Evolutionary conservation across 2,329 filamentous ascomycete genomes (phyloP).

Genomic region (Venturia oleaginea): DNA sequence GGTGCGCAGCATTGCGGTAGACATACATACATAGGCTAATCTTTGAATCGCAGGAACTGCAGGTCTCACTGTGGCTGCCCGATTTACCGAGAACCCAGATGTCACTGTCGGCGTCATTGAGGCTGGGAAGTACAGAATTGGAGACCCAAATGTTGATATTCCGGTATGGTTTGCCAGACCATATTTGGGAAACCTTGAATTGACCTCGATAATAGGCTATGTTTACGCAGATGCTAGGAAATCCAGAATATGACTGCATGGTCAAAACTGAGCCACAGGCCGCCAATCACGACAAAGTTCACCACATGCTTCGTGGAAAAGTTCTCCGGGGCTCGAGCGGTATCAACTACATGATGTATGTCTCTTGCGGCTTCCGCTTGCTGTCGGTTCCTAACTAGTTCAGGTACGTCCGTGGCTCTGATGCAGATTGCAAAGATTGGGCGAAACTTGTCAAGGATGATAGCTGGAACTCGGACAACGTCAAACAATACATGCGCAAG

Average conservation of each 20-base stretch:
- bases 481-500: slow-evolving; percentile 37
- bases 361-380: neutral
- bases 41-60: slow-evolving; percentile 31
- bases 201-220: neutral
- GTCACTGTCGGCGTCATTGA: slow-evolving; percentile 11
- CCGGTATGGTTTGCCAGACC: neutral
- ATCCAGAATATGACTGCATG: slow-evolving; percentile 10
- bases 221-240: slow-evolving; percentile 2
- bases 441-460: slow-evolving; percentile 31
- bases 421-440: slow-evolving; percentile 40
- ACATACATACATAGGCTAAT: neutral
- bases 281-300: neutral
- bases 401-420: slow-evolving; percentile 36
- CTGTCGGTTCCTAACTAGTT: neutral
- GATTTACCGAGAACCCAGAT: slow-evolving; percentile 34
- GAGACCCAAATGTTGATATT: slow-evolving; percentile 10
- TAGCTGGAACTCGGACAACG: slow-evolving; percentile 36
- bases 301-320: slow-evolving; percentile 4
- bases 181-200: neutral
- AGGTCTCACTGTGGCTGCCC: slow-evolving; percentile 43
- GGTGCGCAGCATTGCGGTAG: neutral
- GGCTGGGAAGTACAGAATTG: slow-evolving; percentile 16
- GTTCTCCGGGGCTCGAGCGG: slow-evolving; percentile 3
- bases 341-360: slow-evolving; percentile 11
- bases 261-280: slow-evolving; percentile 5